These are phyloP conservation scores for Reticulascus tulasneorum DNA, from an alignment of 2,329 filamentous ascomycete species.

Conservation along the genomic window DNA sequence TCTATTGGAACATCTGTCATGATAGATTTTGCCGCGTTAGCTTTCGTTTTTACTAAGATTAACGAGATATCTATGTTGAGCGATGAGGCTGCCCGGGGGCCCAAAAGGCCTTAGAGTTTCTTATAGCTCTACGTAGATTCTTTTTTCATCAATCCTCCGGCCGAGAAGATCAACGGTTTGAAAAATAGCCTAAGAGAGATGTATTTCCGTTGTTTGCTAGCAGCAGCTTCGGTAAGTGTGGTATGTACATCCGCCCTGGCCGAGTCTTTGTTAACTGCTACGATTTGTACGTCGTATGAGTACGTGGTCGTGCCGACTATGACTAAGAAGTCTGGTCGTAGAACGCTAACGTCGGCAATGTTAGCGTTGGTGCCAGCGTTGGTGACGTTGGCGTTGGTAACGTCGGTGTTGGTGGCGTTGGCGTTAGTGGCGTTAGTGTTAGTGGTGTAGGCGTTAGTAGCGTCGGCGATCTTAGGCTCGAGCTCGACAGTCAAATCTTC, in stretches of 20 bases:
- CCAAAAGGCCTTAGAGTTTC: not conserved
- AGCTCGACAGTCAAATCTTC: not conserved
- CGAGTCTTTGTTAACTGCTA: not conserved
- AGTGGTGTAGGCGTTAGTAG: not conserved
- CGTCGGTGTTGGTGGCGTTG: not conserved
- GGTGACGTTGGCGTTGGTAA: not conserved
- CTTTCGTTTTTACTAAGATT: no score
- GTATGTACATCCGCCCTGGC: not conserved
- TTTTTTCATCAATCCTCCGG: not conserved
- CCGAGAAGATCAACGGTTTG: not conserved
- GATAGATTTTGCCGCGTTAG: not conserved
- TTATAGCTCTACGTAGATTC: slow-evolving; percentile 1
- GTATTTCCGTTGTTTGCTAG: not conserved
- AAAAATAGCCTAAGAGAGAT: not conserved
- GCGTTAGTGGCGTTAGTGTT: not conserved
- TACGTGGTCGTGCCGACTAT: not conserved
- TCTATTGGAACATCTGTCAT: not conserved
- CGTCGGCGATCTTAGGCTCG: not conserved
- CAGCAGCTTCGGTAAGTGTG: not conserved
- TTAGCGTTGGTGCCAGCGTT: no score
- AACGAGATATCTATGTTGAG: not conserved
- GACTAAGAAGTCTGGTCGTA: not conserved
- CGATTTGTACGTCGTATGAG: slow-evolving; percentile 1
- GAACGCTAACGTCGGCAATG: not conserved
- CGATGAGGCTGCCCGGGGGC: not conserved